A percentile compares a stretch with the other conserved stretches of the same genome.
Evolutionary conservation across 441 rosid species (phyloP).

Genomic region (Gossypium lobatum): DNA sequence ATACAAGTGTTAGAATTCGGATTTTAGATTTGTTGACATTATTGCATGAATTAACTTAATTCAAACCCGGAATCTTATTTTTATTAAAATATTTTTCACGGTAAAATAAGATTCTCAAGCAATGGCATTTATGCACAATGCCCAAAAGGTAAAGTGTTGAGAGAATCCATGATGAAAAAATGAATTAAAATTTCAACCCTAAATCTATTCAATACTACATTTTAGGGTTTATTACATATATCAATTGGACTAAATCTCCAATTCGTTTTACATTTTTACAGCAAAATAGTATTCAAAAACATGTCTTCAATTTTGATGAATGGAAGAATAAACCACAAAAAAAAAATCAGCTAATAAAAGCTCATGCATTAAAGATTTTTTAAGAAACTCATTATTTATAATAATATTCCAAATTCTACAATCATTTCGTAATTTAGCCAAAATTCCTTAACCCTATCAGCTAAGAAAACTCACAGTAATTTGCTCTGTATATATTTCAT

Average conservation of each 20-base stretch:
- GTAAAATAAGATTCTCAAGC: no score
- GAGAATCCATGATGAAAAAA: neutral
- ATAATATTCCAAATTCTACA: neutral
- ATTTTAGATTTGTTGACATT: no score
- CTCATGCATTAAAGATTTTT: neutral
- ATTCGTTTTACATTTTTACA: no score
- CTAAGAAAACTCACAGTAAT: neutral
- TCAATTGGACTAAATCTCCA: no score
- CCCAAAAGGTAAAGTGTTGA: neutral
- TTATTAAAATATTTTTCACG: no score
- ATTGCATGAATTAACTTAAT: no score
- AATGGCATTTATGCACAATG: no score
- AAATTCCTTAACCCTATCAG: neutral
- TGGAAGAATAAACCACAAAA: neutral
- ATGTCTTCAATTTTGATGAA: neutral
- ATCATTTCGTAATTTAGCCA: neutral
- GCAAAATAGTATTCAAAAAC: neutral
- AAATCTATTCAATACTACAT: no score
- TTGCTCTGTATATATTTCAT: neutral
- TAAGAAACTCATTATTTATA: neutral
- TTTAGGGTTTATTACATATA: no score
- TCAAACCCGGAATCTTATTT: no score
- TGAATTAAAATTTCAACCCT: no score
- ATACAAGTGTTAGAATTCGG: no score
- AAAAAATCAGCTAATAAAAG: neutral